Conservation (phyloP, 305 asterid genomes). For the Solanum aculeatissimum region DNA sequence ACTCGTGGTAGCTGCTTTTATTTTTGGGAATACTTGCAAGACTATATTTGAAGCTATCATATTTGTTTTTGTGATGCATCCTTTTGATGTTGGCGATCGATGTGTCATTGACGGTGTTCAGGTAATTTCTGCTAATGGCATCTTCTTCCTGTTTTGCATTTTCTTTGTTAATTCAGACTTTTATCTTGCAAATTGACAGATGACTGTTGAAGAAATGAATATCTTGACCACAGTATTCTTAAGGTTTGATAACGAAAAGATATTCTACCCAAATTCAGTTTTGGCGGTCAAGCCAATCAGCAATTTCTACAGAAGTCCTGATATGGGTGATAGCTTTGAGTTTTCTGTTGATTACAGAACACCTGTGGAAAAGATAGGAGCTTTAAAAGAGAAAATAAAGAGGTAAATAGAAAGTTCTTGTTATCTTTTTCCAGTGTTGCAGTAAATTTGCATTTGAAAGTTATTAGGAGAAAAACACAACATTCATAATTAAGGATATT, state of each 20-base stretch:
- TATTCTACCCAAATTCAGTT: slow-evolving; percentile 68
- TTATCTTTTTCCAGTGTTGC: not conserved
- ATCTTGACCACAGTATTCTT: slow-evolving; percentile 66
- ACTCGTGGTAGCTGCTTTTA: slow-evolving; percentile 59
- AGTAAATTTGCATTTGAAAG: not conserved
- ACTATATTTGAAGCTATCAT: slow-evolving; percentile 81
- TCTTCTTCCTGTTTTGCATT: not conserved
- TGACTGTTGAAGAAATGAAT: slow-evolving; percentile 88
- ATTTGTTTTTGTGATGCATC: slow-evolving; percentile 94
- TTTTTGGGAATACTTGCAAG: slow-evolving; percentile 89
- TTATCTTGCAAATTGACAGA: slow-evolving; percentile 22
- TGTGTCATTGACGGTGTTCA: slow-evolving; percentile 69
- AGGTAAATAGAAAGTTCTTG: slow-evolving; percentile 33
- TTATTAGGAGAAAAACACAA: not conserved
- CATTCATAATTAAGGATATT: not conserved
- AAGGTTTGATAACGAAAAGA: slow-evolving; percentile 49
- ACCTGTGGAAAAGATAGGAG: slow-evolving; percentile 61
- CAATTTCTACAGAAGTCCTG: slow-evolving; percentile 85
- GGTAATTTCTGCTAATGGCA: slow-evolving; percentile 26
- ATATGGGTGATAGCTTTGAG: slow-evolving; percentile 67
- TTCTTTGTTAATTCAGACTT: not conserved
- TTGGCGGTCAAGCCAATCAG: slow-evolving; percentile 70
- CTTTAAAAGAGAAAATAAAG: slow-evolving; percentile 48
- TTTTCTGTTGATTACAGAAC: slow-evolving; percentile 76
- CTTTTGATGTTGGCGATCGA: slow-evolving; percentile 88